These are phyloP conservation scores for Rauvolfia tetraphylla DNA, from an alignment of 257 asterid species.

Conservation along the genomic window DNA sequence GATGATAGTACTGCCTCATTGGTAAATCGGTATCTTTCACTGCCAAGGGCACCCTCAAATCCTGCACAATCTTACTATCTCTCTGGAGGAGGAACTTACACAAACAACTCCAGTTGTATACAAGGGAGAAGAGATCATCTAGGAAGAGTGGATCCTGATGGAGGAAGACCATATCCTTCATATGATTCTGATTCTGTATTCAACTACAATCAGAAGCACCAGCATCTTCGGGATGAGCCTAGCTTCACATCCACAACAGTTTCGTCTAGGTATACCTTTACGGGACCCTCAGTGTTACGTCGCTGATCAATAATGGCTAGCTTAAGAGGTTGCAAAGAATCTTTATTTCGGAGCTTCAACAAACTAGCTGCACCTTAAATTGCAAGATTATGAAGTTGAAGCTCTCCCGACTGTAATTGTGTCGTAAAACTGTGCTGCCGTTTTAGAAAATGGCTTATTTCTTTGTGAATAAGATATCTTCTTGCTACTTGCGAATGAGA, in stretches of 20 bases:
- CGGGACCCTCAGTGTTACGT: constrained; percentile 45
- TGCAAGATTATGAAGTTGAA: neutral
- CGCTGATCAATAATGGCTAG: constrained; percentile 21
- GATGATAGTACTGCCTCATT: constrained; percentile 59
- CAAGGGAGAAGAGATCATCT: constrained; percentile 23
- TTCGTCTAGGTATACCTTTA: constrained; percentile 60
- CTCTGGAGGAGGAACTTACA: constrained; percentile 28
- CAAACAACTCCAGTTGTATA: constrained; percentile 26
- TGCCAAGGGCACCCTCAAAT: constrained; percentile 29
- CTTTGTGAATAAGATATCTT: neutral
- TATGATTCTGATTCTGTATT: constrained; percentile 34
- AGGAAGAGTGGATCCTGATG: constrained; percentile 24
- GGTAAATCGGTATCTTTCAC: constrained; percentile 59
- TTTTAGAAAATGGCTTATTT: neutral
- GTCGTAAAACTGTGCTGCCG: neutral
- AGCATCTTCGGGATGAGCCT: constrained; percentile 24
- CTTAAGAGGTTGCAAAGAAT: neutral
- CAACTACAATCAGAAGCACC: constrained; percentile 21
- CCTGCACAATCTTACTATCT: constrained; percentile 33
- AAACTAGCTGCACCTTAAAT: neutral
- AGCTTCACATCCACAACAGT: constrained; percentile 39
- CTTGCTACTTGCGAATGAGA: too few relatives aligned
- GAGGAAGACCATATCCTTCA: constrained; percentile 28
- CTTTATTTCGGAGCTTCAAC: neutral
- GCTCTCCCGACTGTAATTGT: neutral